Evolutionary conservation across 225 moss, liverwort and hornwort species (phyloP).

Genomic region (Polytrichum commune): DNA sequence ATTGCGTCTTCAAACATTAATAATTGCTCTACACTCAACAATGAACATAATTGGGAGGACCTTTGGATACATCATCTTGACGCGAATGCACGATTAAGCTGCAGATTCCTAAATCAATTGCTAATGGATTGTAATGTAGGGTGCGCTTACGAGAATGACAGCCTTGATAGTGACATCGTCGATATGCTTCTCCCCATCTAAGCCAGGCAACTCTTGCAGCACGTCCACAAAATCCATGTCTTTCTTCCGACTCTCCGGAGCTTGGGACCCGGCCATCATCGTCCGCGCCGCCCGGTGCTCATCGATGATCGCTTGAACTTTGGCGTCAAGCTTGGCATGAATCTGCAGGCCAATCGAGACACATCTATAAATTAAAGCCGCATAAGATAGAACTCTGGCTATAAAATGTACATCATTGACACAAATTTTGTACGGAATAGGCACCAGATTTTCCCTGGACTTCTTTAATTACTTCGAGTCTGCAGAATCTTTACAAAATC

Average conservation of each 20-base stretch:
- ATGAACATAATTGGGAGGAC: no score
- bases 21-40: no score
- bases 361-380: not conserved
- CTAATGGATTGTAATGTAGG: no score
- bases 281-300: conserved; percentile 4
- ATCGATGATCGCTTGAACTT: conserved; percentile 6
- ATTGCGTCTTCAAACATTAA: no score
- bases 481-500: no score
- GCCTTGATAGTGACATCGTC: conserved; percentile 4
- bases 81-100: no score
- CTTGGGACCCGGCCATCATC: not conserved
- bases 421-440: no score
- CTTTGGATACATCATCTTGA: no score
- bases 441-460: no score
- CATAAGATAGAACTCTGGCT: not conserved
- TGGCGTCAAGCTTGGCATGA: not conserved
- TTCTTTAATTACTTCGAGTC: no score
- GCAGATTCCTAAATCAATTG: no score
- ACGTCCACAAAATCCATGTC: conserved; percentile 11
- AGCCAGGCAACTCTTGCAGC: conserved; percentile 3
- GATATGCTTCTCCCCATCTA: conserved; percentile 1
- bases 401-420: not conserved
- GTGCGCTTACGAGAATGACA: conserved; percentile 1
- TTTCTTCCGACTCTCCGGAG: not conserved
- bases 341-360: not conserved